Conservation (phyloP, 768 basidiomycete species). For the Amanita rimosa region DNA sequence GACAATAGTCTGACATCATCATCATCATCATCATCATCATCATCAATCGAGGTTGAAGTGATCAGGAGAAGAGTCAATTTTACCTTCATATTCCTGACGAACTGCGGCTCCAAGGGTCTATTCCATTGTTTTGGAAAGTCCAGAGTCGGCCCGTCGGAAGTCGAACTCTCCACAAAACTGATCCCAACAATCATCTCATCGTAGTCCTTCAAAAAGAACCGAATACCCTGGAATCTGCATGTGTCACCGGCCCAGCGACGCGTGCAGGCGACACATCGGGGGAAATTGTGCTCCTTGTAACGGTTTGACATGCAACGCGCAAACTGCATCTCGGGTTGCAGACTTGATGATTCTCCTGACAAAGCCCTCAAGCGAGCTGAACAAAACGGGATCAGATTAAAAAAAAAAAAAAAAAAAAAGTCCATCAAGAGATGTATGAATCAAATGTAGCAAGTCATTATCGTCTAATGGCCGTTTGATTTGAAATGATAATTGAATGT, state of each 20-base stretch:
- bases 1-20: conserved; percentile 41
- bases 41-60: conserved; percentile 7
- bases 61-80: not conserved
- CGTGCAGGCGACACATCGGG: conserved; percentile 75
- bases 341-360: conserved; percentile 16
- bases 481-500: conserved; percentile 5
- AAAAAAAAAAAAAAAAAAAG: no score
- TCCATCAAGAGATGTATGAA: not conserved
- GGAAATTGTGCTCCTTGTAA: conserved; percentile 61
- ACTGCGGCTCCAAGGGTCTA: conserved; percentile 32
- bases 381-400: conserved; percentile 9
- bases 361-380: conserved; percentile 7
- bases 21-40: conserved; percentile 7
- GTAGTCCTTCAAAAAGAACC: conserved; percentile 59
- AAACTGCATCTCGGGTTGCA: conserved; percentile 59
- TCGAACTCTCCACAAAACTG: conserved; percentile 57
- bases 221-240: conserved; percentile 78
- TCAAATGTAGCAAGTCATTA: not conserved
- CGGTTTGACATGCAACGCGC: conserved; percentile 80
- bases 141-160: conserved; percentile 47
- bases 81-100: conserved; percentile 56
- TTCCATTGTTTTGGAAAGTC: conserved; percentile 64
- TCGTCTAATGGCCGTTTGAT: not conserved
- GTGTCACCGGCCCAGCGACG: conserved; percentile 84
- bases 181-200: conserved; percentile 51